These are phyloP conservation scores for Phyllostachys edulis DNA, from an alignment of 176 grass and related monocot species.

Conservation along the genomic window DNA sequence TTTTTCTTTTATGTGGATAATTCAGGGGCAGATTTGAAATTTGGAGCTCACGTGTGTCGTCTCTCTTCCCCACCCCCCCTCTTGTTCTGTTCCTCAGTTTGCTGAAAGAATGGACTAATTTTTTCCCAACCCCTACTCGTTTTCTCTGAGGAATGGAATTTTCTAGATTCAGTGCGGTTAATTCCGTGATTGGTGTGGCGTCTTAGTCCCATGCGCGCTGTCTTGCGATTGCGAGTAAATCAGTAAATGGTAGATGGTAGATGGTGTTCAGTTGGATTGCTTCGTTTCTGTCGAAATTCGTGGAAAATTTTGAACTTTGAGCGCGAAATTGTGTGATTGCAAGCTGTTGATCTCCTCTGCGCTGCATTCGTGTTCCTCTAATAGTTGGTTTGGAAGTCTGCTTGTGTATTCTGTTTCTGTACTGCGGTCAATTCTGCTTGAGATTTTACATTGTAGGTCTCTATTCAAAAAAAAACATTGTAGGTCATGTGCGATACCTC, in stretches of 20 bases:
- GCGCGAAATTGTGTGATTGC: neutral
- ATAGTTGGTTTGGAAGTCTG: neutral
- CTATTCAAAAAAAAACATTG: too few species aligned
- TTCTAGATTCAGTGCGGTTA: slow-evolving; percentile 17
- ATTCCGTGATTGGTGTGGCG: neutral
- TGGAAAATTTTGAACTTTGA: neutral
- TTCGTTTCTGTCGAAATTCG: neutral
- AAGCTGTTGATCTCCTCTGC: neutral
- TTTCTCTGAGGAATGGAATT: neutral
- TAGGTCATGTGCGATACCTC: neutral
- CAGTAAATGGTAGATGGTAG: neutral
- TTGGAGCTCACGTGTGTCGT: slow-evolving; percentile 24
- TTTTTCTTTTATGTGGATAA: slow-evolving; percentile 25
- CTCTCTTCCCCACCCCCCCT: neutral
- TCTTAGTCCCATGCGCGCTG: neutral
- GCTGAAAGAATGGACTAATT: neutral
- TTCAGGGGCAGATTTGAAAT: slow-evolving; percentile 41
- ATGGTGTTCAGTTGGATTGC: neutral
- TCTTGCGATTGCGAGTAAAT: neutral
- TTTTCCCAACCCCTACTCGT: neutral
- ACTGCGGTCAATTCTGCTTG: neutral
- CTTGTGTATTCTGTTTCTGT: neutral
- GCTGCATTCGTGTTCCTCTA: neutral
- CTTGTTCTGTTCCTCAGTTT: slow-evolving; percentile 9
- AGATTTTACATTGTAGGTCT: neutral